Base-by-base conservation (phyloP, 495 filamentous ascomycete species). In the Penicillium ochrochloron region DNA sequence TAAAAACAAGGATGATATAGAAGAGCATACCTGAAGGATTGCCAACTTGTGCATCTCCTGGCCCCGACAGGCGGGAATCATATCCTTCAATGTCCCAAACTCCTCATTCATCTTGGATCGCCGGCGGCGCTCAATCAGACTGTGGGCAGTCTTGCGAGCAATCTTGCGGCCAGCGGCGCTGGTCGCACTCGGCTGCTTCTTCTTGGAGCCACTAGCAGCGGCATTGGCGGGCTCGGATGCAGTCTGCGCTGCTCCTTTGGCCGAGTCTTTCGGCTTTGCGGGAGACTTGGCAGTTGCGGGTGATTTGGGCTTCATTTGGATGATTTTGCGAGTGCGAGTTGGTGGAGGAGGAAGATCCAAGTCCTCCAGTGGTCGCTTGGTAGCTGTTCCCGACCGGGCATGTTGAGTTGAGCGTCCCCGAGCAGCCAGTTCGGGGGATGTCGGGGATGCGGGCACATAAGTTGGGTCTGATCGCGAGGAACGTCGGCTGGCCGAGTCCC, bases 81-180 rank as follows among this genome's bases (percentile, higher is more conserved):
- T 91, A 72, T 90, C 86, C 79, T 97, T 98, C 62, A 99, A 79
- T 17, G 95, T 90, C 1, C 86, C 89, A 79, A 99, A 99, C 76
- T 98, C 95, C 70, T 98, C 95, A 69, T 99, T 99, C 95, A 99
- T 99, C 82, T 98, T 99, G 6, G 92, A 96, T 55, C 95, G 83
- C 66, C 95, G 82, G 53, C 96, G 80, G 17, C 95, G 85, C 78
- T 99, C 95, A 70, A 99, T 99, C 68, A 98, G 75, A 67, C 92
- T 96, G 70, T 99, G 95, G 3, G 95, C 95, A 2, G 96, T 99
- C 76, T 98, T 99, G 66, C 95, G 85, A 5, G 95, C 93, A 59
- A 94, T 96, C 79, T 97, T 99, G 41, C 91, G 85, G 5, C 92
- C 92, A 0, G 93, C 90, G 0, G 91, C 90, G 68, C 91, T 94